Evolutionary conservation across 2,329 filamentous ascomycete species (phyloP).

Genomic region (Lachnellula occidentalis): DNA sequence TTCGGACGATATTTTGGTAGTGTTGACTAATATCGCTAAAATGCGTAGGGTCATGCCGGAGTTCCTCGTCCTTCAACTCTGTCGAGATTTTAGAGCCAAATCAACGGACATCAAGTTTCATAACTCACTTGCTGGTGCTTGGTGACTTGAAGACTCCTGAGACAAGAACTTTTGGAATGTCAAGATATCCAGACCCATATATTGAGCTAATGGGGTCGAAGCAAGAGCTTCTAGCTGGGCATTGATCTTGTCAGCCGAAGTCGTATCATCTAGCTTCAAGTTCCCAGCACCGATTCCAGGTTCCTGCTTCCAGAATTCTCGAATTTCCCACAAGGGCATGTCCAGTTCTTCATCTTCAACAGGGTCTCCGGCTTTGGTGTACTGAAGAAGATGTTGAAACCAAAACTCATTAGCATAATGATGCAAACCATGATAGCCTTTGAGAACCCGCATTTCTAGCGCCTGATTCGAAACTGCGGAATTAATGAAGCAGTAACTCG

Average conservation of each 20-base stretch:
- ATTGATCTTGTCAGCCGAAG: constrained; percentile 4
- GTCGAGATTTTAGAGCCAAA: not conserved
- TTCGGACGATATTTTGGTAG: constrained; percentile 8
- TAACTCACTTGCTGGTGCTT: constrained; percentile 2
- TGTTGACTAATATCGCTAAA: constrained; percentile 9
- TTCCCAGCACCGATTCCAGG: constrained; percentile 1
- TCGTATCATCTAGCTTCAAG: constrained; percentile 7
- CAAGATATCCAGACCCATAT: constrained; percentile 9
- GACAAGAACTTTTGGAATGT: constrained; percentile 9
- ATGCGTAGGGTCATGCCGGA: constrained; percentile 9
- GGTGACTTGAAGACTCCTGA: constrained; percentile 7
- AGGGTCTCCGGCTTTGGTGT: constrained; percentile 3
- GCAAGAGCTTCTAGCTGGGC: not conserved
- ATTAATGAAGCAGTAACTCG: constrained; percentile 4
- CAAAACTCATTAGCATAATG: constrained; percentile 14
- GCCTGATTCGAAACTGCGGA: not conserved
- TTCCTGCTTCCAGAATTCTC: constrained; percentile 6
- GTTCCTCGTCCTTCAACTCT: constrained; percentile 7
- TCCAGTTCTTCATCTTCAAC: constrained; percentile 5
- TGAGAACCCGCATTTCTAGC: constrained; percentile 1
- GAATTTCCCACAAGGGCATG: not conserved
- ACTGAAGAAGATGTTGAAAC: constrained; percentile 15
- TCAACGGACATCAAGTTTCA: not conserved
- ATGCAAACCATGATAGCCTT: constrained; percentile 13
- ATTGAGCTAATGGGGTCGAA: not conserved